These are phyloP conservation scores for Hydrangea macrophylla DNA, from an alignment of 148 eudicot genomes.

Conservation along the genomic window DNA sequence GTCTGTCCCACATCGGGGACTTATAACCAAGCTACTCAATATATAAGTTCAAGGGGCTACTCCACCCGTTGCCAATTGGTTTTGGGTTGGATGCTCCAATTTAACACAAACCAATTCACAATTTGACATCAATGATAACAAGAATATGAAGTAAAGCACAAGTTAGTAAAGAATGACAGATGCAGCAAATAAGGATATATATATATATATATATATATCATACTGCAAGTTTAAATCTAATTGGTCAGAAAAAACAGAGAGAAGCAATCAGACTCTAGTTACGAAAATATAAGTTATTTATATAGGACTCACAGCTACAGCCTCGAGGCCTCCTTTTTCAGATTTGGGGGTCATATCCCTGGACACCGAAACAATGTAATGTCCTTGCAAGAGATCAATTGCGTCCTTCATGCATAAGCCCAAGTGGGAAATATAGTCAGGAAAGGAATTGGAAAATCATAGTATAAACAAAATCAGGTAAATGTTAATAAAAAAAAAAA, in stretches of 20 bases:
- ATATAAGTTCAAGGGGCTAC: too few relatives aligned
- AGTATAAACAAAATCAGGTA: background rate
- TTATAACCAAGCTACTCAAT: too few relatives aligned
- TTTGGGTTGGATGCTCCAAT: too few relatives aligned
- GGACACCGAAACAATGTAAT: constrained; percentile 75
- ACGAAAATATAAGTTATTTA: background rate
- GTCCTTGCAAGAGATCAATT: constrained; percentile 88
- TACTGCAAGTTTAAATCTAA: background rate
- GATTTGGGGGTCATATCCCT: constrained; percentile 58
- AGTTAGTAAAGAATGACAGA: too few relatives aligned
- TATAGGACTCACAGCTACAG: constrained; percentile 72
- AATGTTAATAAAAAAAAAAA: background rate
- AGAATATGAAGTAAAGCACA: too few relatives aligned
- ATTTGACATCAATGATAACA: too few relatives aligned
- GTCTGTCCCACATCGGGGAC: too few relatives aligned
- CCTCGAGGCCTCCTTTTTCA: constrained; percentile 65
- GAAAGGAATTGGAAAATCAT: background rate
- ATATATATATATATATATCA: background rate
- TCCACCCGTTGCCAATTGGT: too few relatives aligned
- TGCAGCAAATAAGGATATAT: background rate
- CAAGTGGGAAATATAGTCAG: background rate
- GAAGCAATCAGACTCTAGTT: background rate
- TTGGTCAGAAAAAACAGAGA: background rate
- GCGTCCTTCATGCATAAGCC: constrained; percentile 62
- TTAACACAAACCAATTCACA: too few relatives aligned